phyloP scores from a whole-genome alignment of 2,329 filamentous ascomycete genomes.

The Beauveria scarabaeidicola region DNA sequence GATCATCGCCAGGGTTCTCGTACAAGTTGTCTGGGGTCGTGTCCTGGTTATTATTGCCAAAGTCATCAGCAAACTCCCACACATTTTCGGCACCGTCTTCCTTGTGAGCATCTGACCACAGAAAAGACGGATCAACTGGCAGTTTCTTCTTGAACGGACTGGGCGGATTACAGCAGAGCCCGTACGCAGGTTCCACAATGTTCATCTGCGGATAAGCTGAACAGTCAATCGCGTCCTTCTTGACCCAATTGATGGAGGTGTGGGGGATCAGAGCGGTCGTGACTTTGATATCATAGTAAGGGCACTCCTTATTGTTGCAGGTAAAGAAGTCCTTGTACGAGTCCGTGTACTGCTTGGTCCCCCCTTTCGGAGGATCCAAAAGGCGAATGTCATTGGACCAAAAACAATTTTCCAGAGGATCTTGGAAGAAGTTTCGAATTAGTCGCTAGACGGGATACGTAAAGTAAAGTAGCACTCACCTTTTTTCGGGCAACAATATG shows the following conservation, averaged over 20 bases:
- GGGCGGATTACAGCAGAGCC: background rate
- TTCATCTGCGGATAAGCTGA: background rate
- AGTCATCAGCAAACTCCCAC: background rate
- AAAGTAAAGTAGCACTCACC: background rate
- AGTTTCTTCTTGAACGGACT: background rate
- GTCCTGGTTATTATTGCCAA: slow-evolving; percentile 17
- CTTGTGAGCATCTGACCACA: background rate
- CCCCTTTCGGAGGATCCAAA: background rate
- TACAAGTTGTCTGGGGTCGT: slow-evolving; percentile 6
- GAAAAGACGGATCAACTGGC: background rate
- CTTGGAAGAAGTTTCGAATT: background rate
- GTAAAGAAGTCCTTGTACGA: background rate
- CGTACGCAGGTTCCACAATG: slow-evolving; percentile 10
- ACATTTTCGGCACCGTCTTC: background rate
- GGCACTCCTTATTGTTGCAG: background rate
- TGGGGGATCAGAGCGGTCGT: background rate
- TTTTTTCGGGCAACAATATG: slow-evolving; percentile 12
- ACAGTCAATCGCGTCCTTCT: background rate
- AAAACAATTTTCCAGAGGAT: background rate
- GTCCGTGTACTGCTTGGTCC: background rate
- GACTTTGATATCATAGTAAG: slow-evolving; percentile 10
- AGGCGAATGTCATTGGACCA: background rate
- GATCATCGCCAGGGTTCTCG: slow-evolving; percentile 16
- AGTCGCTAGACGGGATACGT: background rate
- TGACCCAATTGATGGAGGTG: background rate